phyloP scores from a whole-genome alignment of 75 land plant species.

The Pinus tabuliformis region DNA sequence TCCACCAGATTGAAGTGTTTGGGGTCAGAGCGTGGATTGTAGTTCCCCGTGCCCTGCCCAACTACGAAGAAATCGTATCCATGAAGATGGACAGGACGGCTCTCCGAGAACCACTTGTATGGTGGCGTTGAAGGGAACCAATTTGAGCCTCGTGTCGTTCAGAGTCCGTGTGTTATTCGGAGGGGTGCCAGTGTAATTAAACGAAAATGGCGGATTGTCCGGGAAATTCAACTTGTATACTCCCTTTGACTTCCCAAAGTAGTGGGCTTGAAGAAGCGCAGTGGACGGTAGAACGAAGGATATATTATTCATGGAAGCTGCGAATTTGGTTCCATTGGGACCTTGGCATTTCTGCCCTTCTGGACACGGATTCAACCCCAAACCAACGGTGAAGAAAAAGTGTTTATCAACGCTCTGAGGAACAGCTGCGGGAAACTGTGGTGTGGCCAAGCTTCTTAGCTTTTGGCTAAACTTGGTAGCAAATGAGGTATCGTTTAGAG shows the following conservation, averaged over 20 bases:
- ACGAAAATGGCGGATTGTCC: slow-evolving; percentile 22
- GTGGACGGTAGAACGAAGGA: slow-evolving; percentile 31
- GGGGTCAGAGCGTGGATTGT: slow-evolving; percentile 20
- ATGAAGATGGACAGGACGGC: slow-evolving; percentile 44
- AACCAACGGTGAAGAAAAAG: slow-evolving; percentile 28
- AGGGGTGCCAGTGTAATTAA: slow-evolving; percentile 38
- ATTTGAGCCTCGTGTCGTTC: slow-evolving; percentile 20
- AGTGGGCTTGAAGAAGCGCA: slow-evolving; percentile 48
- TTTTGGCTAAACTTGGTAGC: slow-evolving; percentile 16
- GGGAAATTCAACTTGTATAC: slow-evolving; percentile 49
- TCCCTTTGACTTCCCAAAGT: slow-evolving; percentile 25
- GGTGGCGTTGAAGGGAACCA: slow-evolving; percentile 13
- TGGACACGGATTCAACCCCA: slow-evolving; percentile 39
- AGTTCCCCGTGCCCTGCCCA: slow-evolving; percentile 35
- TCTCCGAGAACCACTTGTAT: slow-evolving; percentile 33
- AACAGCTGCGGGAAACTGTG: slow-evolving; percentile 29
- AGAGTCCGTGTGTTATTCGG: slow-evolving; percentile 11
- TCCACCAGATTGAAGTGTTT: slow-evolving; percentile 31
- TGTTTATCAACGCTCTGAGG: slow-evolving; percentile 18
- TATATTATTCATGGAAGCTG: slow-evolving; percentile 24
- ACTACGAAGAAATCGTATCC: slow-evolving; percentile 41
- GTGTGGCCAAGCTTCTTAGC: slow-evolving; percentile 17
- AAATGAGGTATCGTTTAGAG: slow-evolving; percentile 20
- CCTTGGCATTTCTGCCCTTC: slow-evolving; percentile 29
- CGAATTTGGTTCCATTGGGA: slow-evolving; percentile 25